A percentile compares a stretch with the other conserved stretches of the same genome.
These are phyloP conservation scores for Candida insectorum DNA, from an alignment of 805 yeast genomes.

Conservation along the genomic window DNA sequence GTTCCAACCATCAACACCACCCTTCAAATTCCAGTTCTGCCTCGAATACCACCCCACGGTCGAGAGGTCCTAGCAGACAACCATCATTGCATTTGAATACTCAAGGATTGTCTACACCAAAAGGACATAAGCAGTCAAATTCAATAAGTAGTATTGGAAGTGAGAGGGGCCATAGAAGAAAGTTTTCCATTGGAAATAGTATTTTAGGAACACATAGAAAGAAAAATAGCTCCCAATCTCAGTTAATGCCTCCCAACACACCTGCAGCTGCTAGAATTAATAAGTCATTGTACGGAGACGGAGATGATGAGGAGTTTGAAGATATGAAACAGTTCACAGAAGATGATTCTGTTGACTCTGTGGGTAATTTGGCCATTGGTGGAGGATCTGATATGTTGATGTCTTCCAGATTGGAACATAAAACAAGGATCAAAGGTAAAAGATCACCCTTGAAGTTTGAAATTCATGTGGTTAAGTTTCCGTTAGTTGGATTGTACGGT, in stretches of 20 bases:
- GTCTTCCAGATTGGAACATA: conserved; percentile 56
- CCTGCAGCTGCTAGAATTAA: conserved; percentile 47
- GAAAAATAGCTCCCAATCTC: conserved; percentile 39
- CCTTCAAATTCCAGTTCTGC: conserved; percentile 4
- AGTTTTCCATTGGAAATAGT: conserved; percentile 60
- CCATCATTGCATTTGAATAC: conserved; percentile 35
- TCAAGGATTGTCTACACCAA: conserved; percentile 26
- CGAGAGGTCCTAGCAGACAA: conserved; percentile 30
- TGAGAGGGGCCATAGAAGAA: conserved; percentile 47
- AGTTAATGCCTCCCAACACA: conserved; percentile 50
- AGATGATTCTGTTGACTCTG: conserved; percentile 60
- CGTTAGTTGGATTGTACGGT: conserved; percentile 85
- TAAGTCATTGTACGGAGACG: conserved; percentile 26
- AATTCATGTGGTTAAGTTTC: conserved; percentile 87
- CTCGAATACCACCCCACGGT: neutral
- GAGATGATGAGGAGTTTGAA: conserved; percentile 27
- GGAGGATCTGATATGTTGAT: conserved; percentile 60
- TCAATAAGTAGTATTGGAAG: conserved; percentile 17
- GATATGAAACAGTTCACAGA: conserved; percentile 28
- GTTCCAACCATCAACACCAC: no score
- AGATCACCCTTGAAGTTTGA: conserved; percentile 76
- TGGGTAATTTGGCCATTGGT: conserved; percentile 47
- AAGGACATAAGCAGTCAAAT: conserved; percentile 14
- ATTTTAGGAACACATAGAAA: conserved; percentile 48
- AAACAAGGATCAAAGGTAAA: conserved; percentile 14